phyloP scores from a whole-genome alignment of 108 stramenopile genomes.

The Schizochytrium sp. region DNA sequence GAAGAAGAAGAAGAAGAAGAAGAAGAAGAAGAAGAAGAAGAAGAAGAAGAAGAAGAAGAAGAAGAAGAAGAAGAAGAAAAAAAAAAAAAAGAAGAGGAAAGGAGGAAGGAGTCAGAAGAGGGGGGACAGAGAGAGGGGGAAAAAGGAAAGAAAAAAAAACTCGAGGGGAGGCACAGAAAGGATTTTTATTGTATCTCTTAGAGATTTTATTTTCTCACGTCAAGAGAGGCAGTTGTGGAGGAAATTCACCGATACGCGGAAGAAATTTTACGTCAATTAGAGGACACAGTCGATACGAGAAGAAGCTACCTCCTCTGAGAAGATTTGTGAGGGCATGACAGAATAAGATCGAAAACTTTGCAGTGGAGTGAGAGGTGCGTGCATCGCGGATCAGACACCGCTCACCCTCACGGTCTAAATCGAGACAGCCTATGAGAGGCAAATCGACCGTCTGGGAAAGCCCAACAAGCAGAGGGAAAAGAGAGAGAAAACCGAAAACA shows the following conservation, averaged over 20 bases:
- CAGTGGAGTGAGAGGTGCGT: no score
- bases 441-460: no score
- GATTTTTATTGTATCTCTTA: neutral
- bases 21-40: slow-evolving; percentile 65
- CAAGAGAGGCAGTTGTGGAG: neutral
- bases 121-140: neutral
- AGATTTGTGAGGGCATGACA: no score
- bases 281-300: no score
- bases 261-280: no score
- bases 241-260: neutral
- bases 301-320: no score
- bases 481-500: no score
- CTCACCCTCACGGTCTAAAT: no score
- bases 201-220: neutral
- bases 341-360: no score
- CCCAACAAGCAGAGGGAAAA: no score
- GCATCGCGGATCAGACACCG: no score
- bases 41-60: slow-evolving; percentile 60
- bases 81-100: slow-evolving; percentile 62
- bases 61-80: slow-evolving; percentile 64
- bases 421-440: no score
- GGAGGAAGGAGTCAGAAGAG: slow-evolving; percentile 66
- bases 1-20: neutral
- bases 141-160: slow-evolving; percentile 9
- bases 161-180: slow-evolving; percentile 33